Percentiles rank a stretch among this genome's conserved stretches.
Conservation (phyloP, 2,329 filamentous ascomycete genomes). For the Lasiodiplodia theobromae region DNA sequence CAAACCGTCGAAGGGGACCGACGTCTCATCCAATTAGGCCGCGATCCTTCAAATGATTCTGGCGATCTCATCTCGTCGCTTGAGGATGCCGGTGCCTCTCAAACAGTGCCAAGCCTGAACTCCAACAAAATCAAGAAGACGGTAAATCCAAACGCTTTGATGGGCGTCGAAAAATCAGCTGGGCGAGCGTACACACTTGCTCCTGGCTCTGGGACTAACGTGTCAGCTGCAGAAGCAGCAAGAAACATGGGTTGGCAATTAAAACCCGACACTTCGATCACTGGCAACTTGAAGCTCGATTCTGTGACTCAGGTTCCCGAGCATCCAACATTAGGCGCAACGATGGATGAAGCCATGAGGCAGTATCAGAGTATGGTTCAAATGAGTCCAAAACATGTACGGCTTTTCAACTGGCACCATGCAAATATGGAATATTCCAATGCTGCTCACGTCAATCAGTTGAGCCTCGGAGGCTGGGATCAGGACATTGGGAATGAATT, state of each 20-base stretch:
- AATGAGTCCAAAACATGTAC: constrained; percentile 83
- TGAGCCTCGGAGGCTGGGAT: constrained; percentile 93
- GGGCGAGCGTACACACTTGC: constrained; percentile 73
- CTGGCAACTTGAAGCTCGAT: constrained; percentile 75
- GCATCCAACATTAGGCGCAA: constrained; percentile 82
- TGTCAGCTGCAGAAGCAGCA: constrained; percentile 78
- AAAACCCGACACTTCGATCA: constrained; percentile 65
- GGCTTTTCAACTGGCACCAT: constrained; percentile 96
- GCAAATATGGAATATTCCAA: constrained; percentile 99
- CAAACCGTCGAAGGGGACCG: constrained; percentile 83
- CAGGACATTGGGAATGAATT: constrained; percentile 98
- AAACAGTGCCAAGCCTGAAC: constrained; percentile 47
- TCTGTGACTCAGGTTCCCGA: constrained; percentile 65
- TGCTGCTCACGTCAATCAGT: constrained; percentile 82
- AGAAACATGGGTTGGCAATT: constrained; percentile 83
- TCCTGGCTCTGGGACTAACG: constrained; percentile 70
- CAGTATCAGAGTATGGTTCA: constrained; percentile 88
- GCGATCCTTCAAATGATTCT: constrained; percentile 67
- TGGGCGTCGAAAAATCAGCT: constrained; percentile 66
- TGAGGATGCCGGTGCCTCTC: constrained; percentile 70
- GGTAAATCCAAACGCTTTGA: constrained; percentile 49
- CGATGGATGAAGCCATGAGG: constrained; percentile 87
- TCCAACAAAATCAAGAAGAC: constrained; percentile 39
- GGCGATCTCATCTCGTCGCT: constrained; percentile 74
- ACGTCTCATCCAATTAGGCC: constrained; percentile 80